Evolutionary conservation across 2,329 filamentous ascomycete genomes (phyloP).

Genomic region (Fusarium newnesense): DNA sequence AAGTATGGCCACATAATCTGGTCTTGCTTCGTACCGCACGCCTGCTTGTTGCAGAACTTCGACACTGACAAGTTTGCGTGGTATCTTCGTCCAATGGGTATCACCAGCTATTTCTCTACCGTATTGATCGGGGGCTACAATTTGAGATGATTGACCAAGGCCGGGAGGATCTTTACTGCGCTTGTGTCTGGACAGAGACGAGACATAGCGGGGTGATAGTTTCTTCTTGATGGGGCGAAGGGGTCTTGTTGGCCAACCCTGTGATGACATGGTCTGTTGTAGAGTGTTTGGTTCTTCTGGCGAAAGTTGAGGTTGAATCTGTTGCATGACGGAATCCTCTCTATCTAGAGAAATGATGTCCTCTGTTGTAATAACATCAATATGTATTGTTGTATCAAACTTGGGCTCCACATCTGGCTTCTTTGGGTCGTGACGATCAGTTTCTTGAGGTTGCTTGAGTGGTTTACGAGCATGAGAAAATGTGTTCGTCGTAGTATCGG

Average conservation of each 20-base stretch:
- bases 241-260: not conserved
- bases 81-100: slow-evolving; percentile 69
- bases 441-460: not conserved
- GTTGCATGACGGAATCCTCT: not conserved
- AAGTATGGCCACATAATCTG: slow-evolving; percentile 69
- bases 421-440: fast-evolving
- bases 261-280: not conserved
- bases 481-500: not conserved
- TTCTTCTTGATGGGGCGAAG: not conserved
- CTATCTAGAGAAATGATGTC: not conserved
- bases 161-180: not conserved
- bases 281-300: not conserved
- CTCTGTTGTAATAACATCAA: not conserved
- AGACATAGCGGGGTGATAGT: not conserved
- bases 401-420: fast-evolving
- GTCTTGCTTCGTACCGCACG: slow-evolving; percentile 69
- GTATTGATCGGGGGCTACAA: not conserved
- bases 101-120: slow-evolving; percentile 60
- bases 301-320: not conserved
- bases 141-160: fast-evolving
- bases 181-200: not conserved
- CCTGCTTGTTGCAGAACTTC: slow-evolving; percentile 65
- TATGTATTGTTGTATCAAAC: not conserved
- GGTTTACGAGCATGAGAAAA: fast-evolving
- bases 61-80: slow-evolving; percentile 63